phyloP scores from a whole-genome alignment of 148 eudicot genomes.

The Nepenthes gracilis region DNA sequence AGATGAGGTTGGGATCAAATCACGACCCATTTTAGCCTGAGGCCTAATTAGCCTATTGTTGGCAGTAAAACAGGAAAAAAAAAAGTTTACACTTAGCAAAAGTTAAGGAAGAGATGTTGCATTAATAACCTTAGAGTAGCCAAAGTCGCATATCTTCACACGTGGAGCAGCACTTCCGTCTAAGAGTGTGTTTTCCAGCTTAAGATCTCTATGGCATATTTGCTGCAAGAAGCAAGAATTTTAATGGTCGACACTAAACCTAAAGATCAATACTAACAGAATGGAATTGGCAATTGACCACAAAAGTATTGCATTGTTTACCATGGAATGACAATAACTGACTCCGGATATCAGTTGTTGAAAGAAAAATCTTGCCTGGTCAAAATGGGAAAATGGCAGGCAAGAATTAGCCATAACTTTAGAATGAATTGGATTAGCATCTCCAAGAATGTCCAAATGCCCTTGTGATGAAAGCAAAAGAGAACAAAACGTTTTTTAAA shows the following conservation, averaged over 20 bases:
- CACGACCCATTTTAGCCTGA: too few relatives aligned
- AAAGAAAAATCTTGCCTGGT: conserved; percentile 65
- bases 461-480: neutral
- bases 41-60: too few relatives aligned
- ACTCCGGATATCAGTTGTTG: conserved; percentile 84
- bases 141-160: conserved; percentile 77
- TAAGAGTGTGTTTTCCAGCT: conserved; percentile 73
- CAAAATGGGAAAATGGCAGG: neutral
- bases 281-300: neutral
- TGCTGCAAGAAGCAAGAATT: conserved; percentile 25
- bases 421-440: too few relatives aligned
- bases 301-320: conserved; percentile 9
- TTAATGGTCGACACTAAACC: neutral
- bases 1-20: too few relatives aligned
- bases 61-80: neutral
- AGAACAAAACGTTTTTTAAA: neutral
- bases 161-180: conserved; percentile 48
- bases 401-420: neutral
- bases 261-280: neutral
- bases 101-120: neutral
- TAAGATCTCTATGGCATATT: conserved; percentile 79
- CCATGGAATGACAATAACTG: conserved; percentile 70
- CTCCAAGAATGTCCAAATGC: too few relatives aligned
- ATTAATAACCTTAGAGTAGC: conserved; percentile 49
- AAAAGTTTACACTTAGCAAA: neutral